phyloP scores from a whole-genome alignment of 164 flowering plant genomes.

The Saururus chinensis region DNA sequence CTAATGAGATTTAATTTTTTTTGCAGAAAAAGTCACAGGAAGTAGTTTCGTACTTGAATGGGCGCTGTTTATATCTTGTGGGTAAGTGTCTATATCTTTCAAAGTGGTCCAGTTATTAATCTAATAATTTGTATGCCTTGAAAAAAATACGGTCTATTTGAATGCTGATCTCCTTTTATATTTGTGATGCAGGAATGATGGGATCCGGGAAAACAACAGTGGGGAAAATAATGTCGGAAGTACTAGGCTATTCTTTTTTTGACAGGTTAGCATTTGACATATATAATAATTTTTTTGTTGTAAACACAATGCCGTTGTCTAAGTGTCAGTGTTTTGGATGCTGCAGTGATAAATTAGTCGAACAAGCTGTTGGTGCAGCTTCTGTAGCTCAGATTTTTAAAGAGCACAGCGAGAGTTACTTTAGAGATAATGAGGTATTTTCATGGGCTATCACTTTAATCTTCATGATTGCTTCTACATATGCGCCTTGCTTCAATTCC shows the following conservation, averaged over 20 bases:
- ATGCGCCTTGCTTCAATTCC: neutral
- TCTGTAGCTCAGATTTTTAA: constrained; percentile 65
- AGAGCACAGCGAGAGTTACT: constrained; percentile 48
- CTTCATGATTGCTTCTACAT: neutral
- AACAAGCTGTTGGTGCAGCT: constrained; percentile 47
- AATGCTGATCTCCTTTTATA: neutral
- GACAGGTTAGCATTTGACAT: constrained; percentile 54
- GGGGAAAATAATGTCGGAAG: constrained; percentile 74
- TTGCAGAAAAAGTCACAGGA: constrained; percentile 75
- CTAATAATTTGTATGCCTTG: neutral
- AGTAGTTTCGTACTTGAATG: constrained; percentile 52
- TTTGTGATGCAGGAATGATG: constrained; percentile 78
- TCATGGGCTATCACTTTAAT: neutral
- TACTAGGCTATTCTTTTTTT: constrained; percentile 63
- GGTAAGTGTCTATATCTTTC: constrained; percentile 42
- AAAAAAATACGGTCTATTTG: neutral
- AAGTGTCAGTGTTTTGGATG: constrained; percentile 1
- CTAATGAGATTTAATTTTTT: constrained; percentile 13
- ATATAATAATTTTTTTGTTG: neutral
- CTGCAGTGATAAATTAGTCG: constrained; percentile 58
- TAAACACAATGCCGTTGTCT: neutral
- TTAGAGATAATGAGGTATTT: constrained; percentile 63
- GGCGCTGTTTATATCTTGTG: constrained; percentile 85
- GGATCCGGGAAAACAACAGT: constrained; percentile 98
- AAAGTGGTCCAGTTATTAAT: neutral